Evolutionary conservation across 1,284 basidiomycete species (phyloP), one percentile per base, ranked within the genome.

Genomic region (Psilocybe mexicana): DNA sequence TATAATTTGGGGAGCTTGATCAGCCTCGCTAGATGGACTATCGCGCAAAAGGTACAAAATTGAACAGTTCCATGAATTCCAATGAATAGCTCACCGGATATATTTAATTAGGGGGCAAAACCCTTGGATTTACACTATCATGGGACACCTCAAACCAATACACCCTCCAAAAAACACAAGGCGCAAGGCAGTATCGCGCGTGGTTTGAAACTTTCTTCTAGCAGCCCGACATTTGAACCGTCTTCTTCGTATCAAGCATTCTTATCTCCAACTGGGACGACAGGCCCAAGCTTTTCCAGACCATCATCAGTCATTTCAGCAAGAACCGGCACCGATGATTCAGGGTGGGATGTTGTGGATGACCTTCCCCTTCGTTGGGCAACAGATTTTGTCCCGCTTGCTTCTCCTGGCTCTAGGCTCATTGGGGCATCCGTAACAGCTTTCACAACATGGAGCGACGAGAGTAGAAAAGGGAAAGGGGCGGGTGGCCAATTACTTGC

Each of bases 361-460:
- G 90, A 92, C 57, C 71, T 90, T 12, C 87, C 90, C 7, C 63
- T 92, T 50, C 81, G 87, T 40, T 93, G 90, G 90, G 88, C 90
- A 14, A 88, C 87, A 0, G 90, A 93, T 69, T 92, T 83, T 67
- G 87, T 90, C 2, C 85, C 89, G 0, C 79, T 93, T 28, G 88
- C 88, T 3, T 73, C 79, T 3, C 70, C 79, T 26, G 83, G 86
- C 2, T 89, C 88, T n/a, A 79, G 88, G 47, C 71, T 92, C 43
- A 73, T 78, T 24, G 82, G 80, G 58, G 66, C 75, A 1, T 82
- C 84, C 3, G 84, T 90, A 6, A 65, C 84, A 28, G 85, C 81
- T 8, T 93, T 88, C 67, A 83, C 87, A 6, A 70, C 91, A 11
- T 90, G 84, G 82, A 76, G 75, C 24, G 82, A 86, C 38, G 82